Base-by-base conservation (phyloP, 805 yeast species). In the Cyberlindnera mississippiensis region DNA sequence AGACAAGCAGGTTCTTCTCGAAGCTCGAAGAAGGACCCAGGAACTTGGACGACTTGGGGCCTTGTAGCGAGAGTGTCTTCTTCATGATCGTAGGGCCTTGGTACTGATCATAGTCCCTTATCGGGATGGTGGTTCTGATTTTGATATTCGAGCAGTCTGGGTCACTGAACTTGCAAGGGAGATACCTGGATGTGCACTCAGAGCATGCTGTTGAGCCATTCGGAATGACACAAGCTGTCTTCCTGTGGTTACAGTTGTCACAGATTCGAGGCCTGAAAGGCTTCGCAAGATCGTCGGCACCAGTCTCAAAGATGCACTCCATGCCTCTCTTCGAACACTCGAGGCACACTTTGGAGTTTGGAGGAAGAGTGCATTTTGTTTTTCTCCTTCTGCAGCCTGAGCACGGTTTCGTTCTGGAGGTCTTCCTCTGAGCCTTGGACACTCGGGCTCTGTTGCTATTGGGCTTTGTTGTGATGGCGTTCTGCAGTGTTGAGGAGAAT, bases 301-400 rank as follows among this genome's bases (percentile, higher is more conserved):
- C 28, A 8, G 39, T 34, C 14, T 44, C 47, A 29, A 44, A 48
- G 18, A 48, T 41, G 33, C 51, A 48, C 12, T 42, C 44, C 33
- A 44, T 48, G 29, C 28, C 27, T 24, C 51, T 32, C 31, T 40
- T 41, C 13, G 44, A 26, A 36, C 58, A 54, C 17, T 54, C 55
- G 18, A 42, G 22, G 31, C 58, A 54, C 1, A 30, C 30, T 19
- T 27, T 29, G 17, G 44, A 35, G 20, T 39, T 29, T 14, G 41
- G 40, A 4, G 36, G 42, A 10, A 45, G 28, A 4, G 44, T 38
- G 35, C 58, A 54, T 13, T 35, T 48, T n/a, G 51, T 52, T 50
- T 64, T 67, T 26, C 70, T 56, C 27, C 60, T 52, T n/a, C 68
- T 49, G 41, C 71, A 67, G 7, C 60, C 62, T 33, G 61, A 56